Evolutionary conservation across 2,329 filamentous ascomycete species (phyloP).

Genomic region (Diplocarpon mali): DNA sequence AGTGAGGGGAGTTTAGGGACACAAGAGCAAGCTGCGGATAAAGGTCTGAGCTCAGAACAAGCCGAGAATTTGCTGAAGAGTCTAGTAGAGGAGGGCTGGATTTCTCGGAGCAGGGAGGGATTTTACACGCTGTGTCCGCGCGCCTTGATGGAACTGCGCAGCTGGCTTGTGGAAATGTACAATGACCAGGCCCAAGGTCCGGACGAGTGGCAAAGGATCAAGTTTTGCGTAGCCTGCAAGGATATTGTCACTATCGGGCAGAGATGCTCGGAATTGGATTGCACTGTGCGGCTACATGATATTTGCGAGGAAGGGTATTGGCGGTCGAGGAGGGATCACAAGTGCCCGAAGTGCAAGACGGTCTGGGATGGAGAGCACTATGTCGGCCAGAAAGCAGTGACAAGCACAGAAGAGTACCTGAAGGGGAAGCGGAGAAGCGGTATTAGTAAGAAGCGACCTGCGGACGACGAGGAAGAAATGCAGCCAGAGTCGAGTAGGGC

Average conservation of each 20-base stretch:
- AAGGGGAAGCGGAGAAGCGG: slow-evolving; percentile 25
- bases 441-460: slow-evolving; percentile 9
- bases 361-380: slow-evolving; percentile 34
- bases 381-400: slow-evolving; percentile 28
- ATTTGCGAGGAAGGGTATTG: slow-evolving; percentile 67
- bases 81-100: slow-evolving; percentile 73
- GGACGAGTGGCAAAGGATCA: slow-evolving; percentile 63
- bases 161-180: slow-evolving; percentile 81
- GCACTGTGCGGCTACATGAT: slow-evolving; percentile 62
- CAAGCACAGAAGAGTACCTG: slow-evolving; percentile 24
- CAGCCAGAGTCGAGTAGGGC: slow-evolving; percentile 2
- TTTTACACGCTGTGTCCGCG: slow-evolving; percentile 71
- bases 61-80: slow-evolving; percentile 61
- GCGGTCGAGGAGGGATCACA: slow-evolving; percentile 41
- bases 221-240: slow-evolving; percentile 77
- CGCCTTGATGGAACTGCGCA: slow-evolving; percentile 71
- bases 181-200: slow-evolving; percentile 58
- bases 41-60: slow-evolving; percentile 61
- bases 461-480: slow-evolving; percentile 8
- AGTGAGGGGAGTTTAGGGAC: neutral
- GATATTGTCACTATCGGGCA: slow-evolving; percentile 81
- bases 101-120: slow-evolving; percentile 59
- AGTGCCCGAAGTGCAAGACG: slow-evolving; percentile 51
- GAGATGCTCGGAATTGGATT: slow-evolving; percentile 60
- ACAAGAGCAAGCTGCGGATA: slow-evolving; percentile 29